Base-by-base conservation (phyloP, 1,139 yeast genomes). In the Kodamaea sp. region DNA sequence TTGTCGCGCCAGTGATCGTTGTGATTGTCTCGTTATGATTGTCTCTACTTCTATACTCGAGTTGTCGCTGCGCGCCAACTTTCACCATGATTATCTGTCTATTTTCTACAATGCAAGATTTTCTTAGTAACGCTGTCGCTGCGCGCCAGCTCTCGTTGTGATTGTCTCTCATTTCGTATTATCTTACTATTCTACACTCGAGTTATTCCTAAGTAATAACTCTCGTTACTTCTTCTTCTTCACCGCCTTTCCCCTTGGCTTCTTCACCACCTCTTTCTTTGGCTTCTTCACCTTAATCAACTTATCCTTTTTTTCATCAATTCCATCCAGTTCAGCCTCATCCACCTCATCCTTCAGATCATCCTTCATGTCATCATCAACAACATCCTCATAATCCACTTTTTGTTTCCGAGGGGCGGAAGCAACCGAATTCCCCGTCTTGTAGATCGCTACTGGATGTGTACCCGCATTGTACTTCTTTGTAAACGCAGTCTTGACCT, bases 391-490 rank as follows among this genome's bases (percentile, higher is more conserved):
- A 41, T 65, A 79, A 43, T 73, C 78, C 10, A 74, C 82, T 35
- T 63, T 65, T 26, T 69, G 68, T 40, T 69, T 69, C 34, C 61
- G 60, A 9, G 57, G 52, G 8, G 60, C 61, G 47, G 55, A 50
- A 20, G 70, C 60, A 11, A 75, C 70, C 5, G 81, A 72, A 46
- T 75, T 76, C 7, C 84, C 84, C 1, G 84, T 79, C 51, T 75
- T 78, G 70, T 84, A 84, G 43, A 87, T 88, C 2, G 96, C 89
- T 2, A 86, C 79, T 1, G 97, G 97, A 63, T 92, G 98, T 7
- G 79, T 67, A 34, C 62, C 62, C 10, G 77, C 61, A 58, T 94
- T 94, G 59, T 92, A 92, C 47, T 74, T 78, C 49, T 96, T 71
- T 0, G 99, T 94, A 58, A 92, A 89, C 8, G 88, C 83, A 5